Percentiles rank a stretch among this genome's conserved stretches.
phyloP scores from a whole-genome alignment of 306 rosid species.

The Quercus agrifolia region DNA sequence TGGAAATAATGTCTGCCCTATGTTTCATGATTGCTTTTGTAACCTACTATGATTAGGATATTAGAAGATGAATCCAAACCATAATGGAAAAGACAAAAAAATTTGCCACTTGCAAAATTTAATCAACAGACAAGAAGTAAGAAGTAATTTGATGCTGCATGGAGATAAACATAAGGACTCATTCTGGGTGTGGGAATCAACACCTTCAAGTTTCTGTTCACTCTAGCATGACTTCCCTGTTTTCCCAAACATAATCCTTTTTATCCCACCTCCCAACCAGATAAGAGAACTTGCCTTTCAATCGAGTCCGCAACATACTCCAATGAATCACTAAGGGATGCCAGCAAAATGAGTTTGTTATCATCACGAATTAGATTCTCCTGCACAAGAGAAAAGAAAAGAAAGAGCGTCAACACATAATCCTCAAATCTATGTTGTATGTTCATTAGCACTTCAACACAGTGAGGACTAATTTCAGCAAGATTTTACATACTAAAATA shows the following conservation, averaged over 20 bases:
- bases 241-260: slow-evolving; percentile 8
- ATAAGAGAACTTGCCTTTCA: slow-evolving; percentile 69
- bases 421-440: not conserved
- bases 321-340: slow-evolving; percentile 96
- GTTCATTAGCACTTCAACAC: not conserved
- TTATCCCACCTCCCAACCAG: slow-evolving; percentile 1
- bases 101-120: no score
- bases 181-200: not conserved
- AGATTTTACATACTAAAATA: not conserved
- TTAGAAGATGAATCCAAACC: no score
- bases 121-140: no score
- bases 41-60: no score
- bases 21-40: no score
- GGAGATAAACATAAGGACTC: not conserved
- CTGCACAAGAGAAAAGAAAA: slow-evolving; percentile 42
- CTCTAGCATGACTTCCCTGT: slow-evolving; percentile 5
- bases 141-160: not conserved
- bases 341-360: slow-evolving; percentile 90
- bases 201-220: not conserved
- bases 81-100: no score
- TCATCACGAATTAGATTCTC: slow-evolving; percentile 96
- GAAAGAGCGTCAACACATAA: slow-evolving; percentile 11
- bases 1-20: no score
- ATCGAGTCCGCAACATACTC: slow-evolving; percentile 95
- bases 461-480: not conserved